phyloP scores from a whole-genome alignment of 176 grass and related monocot species.

The Echinochloa phyllopogon region DNA sequence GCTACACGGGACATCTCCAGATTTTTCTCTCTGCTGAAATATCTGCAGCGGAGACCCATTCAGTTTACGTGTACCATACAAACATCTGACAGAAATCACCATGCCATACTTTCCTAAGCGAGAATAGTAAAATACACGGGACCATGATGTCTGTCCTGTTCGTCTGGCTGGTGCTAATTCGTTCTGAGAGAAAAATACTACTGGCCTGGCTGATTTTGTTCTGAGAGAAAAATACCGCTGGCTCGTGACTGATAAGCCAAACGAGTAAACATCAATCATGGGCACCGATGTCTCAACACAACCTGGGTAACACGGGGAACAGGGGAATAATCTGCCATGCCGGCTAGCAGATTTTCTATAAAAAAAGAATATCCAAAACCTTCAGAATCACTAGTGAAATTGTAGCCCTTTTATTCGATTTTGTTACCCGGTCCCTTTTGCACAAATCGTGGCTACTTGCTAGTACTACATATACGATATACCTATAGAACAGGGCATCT shows the following conservation, averaged over 20 bases:
- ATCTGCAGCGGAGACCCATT: neutral
- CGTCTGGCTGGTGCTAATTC: no score
- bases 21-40: neutral
- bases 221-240: no score
- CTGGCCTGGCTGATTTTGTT: no score
- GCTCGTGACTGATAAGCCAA: no score
- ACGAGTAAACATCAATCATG: no score
- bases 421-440: neutral
- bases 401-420: constrained; percentile 14
- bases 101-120: neutral
- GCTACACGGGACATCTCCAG: neutral
- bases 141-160: no score
- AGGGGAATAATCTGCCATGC: no score
- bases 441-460: neutral
- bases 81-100: neutral
- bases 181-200: no score
- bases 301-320: neutral
- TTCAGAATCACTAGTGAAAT: neutral
- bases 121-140: no score
- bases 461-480: neutral
- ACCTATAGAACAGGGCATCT: neutral
- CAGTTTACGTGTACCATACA: neutral
- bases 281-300: neutral
- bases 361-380: neutral
- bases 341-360: no score